These are phyloP conservation scores for Apiospora marii DNA, from an alignment of 2,329 filamentous ascomycete genomes.

Conservation along the genomic window DNA sequence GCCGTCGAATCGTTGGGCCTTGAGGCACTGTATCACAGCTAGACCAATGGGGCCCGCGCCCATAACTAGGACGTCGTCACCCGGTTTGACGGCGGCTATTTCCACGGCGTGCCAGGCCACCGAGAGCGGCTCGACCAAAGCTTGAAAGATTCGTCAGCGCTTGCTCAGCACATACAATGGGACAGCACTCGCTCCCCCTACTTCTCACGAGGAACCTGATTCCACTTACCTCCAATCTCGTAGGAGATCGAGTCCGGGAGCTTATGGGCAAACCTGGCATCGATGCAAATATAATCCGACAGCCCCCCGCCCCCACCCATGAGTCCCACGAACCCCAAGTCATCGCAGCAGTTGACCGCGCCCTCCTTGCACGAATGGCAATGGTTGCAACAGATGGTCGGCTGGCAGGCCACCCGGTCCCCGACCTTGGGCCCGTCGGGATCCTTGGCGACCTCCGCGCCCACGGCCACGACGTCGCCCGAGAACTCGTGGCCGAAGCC, in stretches of 20 bases:
- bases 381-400: constrained; percentile 63
- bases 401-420: constrained; percentile 66
- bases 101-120: constrained; percentile 71
- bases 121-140: constrained; percentile 68
- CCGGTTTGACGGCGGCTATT: constrained; percentile 53
- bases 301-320: constrained; percentile 61
- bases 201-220: too few relatives aligned
- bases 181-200: too few relatives aligned
- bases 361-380: constrained; percentile 63
- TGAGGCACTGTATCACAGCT: constrained; percentile 65
- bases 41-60: constrained; percentile 71
- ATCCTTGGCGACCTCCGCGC: constrained; percentile 49
- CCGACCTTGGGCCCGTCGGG: constrained; percentile 54
- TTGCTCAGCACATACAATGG: constrained; percentile 26
- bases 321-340: constrained; percentile 47
- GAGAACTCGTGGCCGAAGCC: constrained; percentile 72
- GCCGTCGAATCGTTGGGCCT: constrained; percentile 55
- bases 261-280: constrained; percentile 54
- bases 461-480: constrained; percentile 66
- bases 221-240: constrained; percentile 53
- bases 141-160: constrained; percentile 38
- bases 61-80: constrained; percentile 60
- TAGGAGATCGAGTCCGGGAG: constrained; percentile 60
- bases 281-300: constrained; percentile 61
- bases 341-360: constrained; percentile 65